Conservation (phyloP, 2,329 filamentous ascomycete genomes). For the Penicillium sp. region DNA sequence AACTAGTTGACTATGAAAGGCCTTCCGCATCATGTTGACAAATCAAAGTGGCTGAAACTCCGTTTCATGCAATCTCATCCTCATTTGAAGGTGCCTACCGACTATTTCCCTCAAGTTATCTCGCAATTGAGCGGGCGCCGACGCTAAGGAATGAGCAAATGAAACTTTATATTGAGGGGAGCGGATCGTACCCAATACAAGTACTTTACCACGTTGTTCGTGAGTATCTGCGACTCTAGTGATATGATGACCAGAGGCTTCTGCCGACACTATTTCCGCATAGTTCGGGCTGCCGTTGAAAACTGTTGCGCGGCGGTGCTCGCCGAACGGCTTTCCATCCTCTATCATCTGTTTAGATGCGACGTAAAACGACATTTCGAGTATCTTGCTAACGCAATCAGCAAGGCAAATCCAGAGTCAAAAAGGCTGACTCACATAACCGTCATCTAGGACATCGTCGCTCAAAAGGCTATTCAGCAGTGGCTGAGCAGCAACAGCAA, state of each 20-base stretch:
- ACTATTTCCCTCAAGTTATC: constrained; percentile 11
- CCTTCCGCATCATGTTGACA: background rate
- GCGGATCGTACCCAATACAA: constrained; percentile 8
- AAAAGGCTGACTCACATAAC: constrained; percentile 3
- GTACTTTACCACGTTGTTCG: constrained; percentile 8
- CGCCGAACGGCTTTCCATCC: constrained; percentile 6
- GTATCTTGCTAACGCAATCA: constrained; percentile 4
- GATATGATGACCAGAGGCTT: constrained; percentile 10
- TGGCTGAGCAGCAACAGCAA: constrained; percentile 6
- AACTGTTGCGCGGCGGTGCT: constrained; percentile 5
- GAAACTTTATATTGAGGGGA: constrained; percentile 1
- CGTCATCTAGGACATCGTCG: constrained; percentile 8
- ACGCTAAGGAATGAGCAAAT: constrained; percentile 11
- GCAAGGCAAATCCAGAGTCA: background rate
- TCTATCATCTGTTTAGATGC: constrained; percentile 8
- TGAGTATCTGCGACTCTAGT: constrained; percentile 9
- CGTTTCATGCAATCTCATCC: constrained; percentile 7
- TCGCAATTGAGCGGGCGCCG: constrained; percentile 7
- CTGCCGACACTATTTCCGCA: constrained; percentile 4
- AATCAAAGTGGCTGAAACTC: constrained; percentile 11
- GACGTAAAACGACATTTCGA: constrained; percentile 8
- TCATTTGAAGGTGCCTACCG: constrained; percentile 9
- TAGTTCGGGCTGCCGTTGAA: constrained; percentile 5
- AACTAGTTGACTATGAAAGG: background rate
- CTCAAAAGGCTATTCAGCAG: constrained; percentile 7